phyloP scores from a whole-genome alignment of 768 basidiomycete genomes.

The Russula sp. region DNA sequence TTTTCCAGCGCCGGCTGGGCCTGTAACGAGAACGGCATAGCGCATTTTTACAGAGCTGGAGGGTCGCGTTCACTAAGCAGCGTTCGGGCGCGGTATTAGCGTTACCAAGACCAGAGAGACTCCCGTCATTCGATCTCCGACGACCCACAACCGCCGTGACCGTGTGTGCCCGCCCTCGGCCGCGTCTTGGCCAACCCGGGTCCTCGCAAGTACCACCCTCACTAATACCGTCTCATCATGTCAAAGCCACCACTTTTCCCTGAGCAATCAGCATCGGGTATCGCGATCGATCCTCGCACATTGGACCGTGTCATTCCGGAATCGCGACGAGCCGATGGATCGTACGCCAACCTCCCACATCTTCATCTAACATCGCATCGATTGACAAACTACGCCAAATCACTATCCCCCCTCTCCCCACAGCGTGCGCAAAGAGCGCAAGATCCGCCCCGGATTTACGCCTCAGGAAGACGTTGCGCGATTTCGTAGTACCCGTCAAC shows the following conservation, averaged over 20 bases:
- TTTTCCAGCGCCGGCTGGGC: constrained; percentile 98
- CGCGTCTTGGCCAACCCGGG: neutral
- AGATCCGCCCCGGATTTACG: constrained; percentile 88
- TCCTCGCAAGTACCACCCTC: constrained; percentile 1
- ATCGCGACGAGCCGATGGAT: constrained; percentile 74
- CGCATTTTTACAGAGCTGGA: constrained; percentile 44
- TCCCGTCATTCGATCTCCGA: constrained; percentile 12
- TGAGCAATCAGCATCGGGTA: constrained; percentile 64
- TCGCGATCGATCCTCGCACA: constrained; percentile 77
- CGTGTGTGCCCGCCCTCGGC: neutral
- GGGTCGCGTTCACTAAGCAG: neutral
- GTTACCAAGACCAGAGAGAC: neutral
- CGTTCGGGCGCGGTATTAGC: neutral
- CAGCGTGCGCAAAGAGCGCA: constrained; percentile 82
- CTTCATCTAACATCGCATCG: neutral
- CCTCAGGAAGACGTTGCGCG: constrained; percentile 90
- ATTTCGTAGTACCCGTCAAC: constrained; percentile 73
- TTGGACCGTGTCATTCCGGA: constrained; percentile 86
- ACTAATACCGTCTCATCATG: constrained; percentile 10
- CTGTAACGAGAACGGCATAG: constrained; percentile 82
- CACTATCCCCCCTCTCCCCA: neutral
- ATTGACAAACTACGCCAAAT: neutral
- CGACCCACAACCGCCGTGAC: neutral
- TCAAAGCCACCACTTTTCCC: constrained; percentile 62
- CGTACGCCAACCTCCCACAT: constrained; percentile 42